phyloP scores from a whole-genome alignment of 1,139 yeast species.

The Tardiomyces blankii region DNA sequence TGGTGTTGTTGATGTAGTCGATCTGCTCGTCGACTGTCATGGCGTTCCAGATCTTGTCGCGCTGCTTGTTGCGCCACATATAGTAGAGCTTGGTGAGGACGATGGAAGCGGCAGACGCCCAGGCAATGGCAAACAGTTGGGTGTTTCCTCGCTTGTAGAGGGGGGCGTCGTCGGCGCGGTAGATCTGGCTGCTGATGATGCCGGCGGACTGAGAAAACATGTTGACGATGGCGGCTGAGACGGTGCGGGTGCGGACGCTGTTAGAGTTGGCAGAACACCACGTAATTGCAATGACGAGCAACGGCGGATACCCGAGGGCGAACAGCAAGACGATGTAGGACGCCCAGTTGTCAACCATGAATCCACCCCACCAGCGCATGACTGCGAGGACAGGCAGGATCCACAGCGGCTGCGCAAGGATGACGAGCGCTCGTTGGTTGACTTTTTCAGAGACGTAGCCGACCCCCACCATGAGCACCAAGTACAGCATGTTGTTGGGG shows the following conservation, averaged over 20 bases:
- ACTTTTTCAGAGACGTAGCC: conserved; percentile 35
- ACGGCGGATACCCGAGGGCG: conserved; percentile 37
- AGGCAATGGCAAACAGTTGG: conserved; percentile 31
- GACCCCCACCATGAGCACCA: conserved; percentile 29
- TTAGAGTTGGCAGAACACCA: conserved; percentile 55
- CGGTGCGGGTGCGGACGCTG: conserved; percentile 47
- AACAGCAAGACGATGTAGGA: conserved; percentile 40
- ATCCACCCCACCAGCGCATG: conserved; percentile 41
- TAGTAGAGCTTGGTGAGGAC: conserved; percentile 29
- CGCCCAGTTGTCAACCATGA: conserved; percentile 39
- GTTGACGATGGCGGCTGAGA: conserved; percentile 51
- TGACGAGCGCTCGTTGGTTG: conserved; percentile 28
- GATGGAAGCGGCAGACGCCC: conserved; percentile 16
- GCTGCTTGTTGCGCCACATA: conserved; percentile 34
- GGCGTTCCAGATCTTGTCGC: conserved; percentile 36
- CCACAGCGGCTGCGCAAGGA: conserved; percentile 25
- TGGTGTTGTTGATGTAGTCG: conserved; percentile 33
- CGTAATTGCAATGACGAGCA: conserved; percentile 45
- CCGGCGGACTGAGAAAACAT: conserved; percentile 48
- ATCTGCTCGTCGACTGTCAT: conserved; percentile 38
- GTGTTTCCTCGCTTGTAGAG: conserved; percentile 45
- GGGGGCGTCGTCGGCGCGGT: conserved; percentile 48
- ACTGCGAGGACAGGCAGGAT: conserved; percentile 28
- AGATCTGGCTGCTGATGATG: conserved; percentile 43
- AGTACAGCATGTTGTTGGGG: conserved; percentile 34